These are phyloP conservation scores for Penicillium sp. DNA, from an alignment of 2,329 filamentous ascomycete genomes.

Conservation along the genomic window DNA sequence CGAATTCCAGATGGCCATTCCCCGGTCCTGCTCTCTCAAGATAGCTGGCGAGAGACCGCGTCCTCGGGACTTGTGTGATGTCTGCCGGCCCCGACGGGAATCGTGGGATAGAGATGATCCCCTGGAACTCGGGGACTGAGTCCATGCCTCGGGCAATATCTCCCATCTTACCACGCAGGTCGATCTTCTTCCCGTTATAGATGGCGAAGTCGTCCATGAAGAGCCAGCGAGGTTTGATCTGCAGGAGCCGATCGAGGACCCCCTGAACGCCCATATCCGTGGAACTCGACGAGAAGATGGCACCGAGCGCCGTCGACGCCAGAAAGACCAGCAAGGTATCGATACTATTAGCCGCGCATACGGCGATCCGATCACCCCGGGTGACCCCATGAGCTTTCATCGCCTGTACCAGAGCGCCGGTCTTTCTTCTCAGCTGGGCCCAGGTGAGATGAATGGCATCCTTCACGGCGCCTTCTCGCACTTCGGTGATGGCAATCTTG, in stretches of 20 bases:
- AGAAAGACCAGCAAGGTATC: conserved; percentile 71
- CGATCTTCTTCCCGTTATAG: conserved; percentile 73
- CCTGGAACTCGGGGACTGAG: conserved; percentile 58
- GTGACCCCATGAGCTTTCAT: conserved; percentile 64
- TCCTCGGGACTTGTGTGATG: conserved; percentile 10
- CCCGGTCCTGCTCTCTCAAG: conserved; percentile 11
- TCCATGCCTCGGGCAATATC: conserved; percentile 64
- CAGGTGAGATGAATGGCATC: conserved; percentile 58
- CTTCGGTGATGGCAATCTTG: conserved; percentile 68
- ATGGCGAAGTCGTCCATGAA: conserved; percentile 78
- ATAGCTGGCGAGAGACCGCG: conserved; percentile 8
- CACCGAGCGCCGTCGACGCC: conserved; percentile 68
- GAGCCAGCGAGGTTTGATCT: conserved; percentile 74
- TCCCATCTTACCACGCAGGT: conserved; percentile 69
- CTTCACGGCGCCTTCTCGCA: conserved; percentile 41
- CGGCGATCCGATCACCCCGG: conserved; percentile 70
- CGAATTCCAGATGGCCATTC: conserved; percentile 50
- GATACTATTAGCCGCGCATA: conserved; percentile 71
- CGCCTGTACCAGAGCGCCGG: conserved; percentile 61
- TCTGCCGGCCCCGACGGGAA: conserved; percentile 11
- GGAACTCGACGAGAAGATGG: conserved; percentile 69
- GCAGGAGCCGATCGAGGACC: conserved; percentile 68
- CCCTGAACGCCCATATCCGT: conserved; percentile 83
- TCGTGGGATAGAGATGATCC: conserved; percentile 27
- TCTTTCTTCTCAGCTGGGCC: conserved; percentile 60